Evolutionary conservation across 441 rosid genomes (phyloP).

Genomic region (Breynia disticha): DNA sequence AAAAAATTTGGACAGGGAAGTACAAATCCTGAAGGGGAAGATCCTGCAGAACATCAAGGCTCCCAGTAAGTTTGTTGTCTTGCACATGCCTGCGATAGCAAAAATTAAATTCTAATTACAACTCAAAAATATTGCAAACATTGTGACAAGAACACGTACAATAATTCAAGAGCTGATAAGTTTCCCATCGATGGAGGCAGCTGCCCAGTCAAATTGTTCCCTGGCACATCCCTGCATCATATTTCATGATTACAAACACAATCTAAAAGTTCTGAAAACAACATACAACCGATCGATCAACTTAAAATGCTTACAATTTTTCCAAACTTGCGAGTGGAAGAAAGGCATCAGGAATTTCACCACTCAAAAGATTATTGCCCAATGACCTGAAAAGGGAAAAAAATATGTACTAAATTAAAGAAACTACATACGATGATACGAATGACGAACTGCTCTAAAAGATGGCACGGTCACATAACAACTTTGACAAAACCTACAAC

Average conservation of each 20-base stretch:
- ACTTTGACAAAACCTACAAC: slow-evolving; percentile 31
- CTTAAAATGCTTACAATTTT: slow-evolving; percentile 39
- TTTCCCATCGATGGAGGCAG: slow-evolving; percentile 59
- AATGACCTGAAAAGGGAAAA: slow-evolving; percentile 39
- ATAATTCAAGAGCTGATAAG: slow-evolving; percentile 34
- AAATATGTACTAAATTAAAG: slow-evolving; percentile 5
- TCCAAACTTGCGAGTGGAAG: slow-evolving; percentile 41
- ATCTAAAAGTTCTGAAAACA: slow-evolving; percentile 2
- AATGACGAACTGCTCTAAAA: slow-evolving; percentile 7
- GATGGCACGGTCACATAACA: slow-evolving; percentile 1
- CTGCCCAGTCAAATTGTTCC: slow-evolving; percentile 56
- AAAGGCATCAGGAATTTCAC: slow-evolving; percentile 72
- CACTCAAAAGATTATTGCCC: slow-evolving; percentile 51
- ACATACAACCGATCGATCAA: slow-evolving; percentile 1
- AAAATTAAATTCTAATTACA: not conserved
- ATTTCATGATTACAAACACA: slow-evolving; percentile 10
- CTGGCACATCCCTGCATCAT: slow-evolving; percentile 61
- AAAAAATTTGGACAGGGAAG: slow-evolving; percentile 7
- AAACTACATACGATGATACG: slow-evolving; percentile 1
- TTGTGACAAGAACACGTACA: slow-evolving; percentile 10
- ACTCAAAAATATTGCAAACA: not conserved
- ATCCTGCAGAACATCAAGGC: slow-evolving; percentile 66
- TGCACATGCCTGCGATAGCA: slow-evolving; percentile 59
- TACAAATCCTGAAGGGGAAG: slow-evolving; percentile 73
- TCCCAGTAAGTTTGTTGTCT: slow-evolving; percentile 66